A percentile compares a stretch with the other conserved stretches of the same genome.
These are phyloP conservation scores for Hyaloscypha bicolor DNA, from an alignment of 495 filamentous ascomycete species.

Conservation along the genomic window DNA sequence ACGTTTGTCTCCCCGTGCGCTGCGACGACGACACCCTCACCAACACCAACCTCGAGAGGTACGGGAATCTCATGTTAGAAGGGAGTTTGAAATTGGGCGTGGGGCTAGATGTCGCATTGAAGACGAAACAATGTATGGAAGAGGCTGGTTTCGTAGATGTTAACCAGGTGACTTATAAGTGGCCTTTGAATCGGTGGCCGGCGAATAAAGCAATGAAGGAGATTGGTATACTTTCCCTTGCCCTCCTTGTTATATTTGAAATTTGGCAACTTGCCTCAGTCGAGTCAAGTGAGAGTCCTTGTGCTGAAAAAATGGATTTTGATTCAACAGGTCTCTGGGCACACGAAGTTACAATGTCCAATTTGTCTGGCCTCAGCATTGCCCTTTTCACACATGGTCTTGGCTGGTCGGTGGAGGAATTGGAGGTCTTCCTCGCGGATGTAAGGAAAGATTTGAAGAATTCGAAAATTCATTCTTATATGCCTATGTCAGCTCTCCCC, in stretches of 20 bases:
- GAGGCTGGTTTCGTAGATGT: slow-evolving; percentile 62
- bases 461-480: neutral
- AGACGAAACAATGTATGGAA: slow-evolving; percentile 39
- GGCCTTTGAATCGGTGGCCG: slow-evolving; percentile 49
- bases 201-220: slow-evolving; percentile 12
- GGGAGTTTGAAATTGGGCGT: slow-evolving; percentile 20
- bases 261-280: no score
- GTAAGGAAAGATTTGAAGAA: neutral
- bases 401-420: neutral
- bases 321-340: neutral
- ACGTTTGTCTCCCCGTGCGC: slow-evolving; percentile 39
- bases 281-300: neutral
- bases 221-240: neutral
- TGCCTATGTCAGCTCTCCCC: neutral
- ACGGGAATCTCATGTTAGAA: slow-evolving; percentile 34
- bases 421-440: neutral
- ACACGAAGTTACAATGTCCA: neutral
- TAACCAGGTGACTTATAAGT: slow-evolving; percentile 48
- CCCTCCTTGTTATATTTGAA: no score
- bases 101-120: neutral
- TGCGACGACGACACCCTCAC: slow-evolving; percentile 34
- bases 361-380: neutral
- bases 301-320: neutral
- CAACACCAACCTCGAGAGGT: slow-evolving; percentile 35
- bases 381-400: slow-evolving; percentile 13